These are phyloP conservation scores for Pseudopithomyces chartarum DNA, from an alignment of 2,329 filamentous ascomycete genomes.

Conservation along the genomic window DNA sequence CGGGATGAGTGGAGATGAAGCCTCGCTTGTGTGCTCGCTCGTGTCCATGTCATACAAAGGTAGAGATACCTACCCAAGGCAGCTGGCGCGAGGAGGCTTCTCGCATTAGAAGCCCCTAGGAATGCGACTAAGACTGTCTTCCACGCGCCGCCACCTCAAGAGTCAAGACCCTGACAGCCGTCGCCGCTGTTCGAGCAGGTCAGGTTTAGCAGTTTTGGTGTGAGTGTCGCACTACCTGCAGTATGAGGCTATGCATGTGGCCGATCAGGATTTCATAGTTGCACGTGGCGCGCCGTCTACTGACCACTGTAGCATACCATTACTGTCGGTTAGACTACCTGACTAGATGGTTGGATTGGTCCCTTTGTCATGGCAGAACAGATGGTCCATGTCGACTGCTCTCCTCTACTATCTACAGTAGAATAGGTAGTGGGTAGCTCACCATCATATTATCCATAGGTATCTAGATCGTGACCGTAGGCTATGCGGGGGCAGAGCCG, in stretches of 20 bases:
- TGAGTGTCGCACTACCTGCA: conserved; percentile 2
- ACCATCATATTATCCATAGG: no score
- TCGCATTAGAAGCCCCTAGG: background rate
- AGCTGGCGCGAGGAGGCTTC: background rate
- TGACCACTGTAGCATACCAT: no score
- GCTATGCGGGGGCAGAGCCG: no score
- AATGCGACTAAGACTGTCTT: background rate
- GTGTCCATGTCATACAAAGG: background rate
- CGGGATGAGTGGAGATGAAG: background rate
- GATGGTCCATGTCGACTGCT: no score
- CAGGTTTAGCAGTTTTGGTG: background rate
- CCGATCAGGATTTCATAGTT: background rate
- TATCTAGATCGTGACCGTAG: no score
- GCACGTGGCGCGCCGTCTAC: no score
- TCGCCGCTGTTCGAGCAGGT: background rate
- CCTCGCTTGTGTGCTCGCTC: background rate
- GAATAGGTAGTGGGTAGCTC: no score
- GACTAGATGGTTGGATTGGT: no score
- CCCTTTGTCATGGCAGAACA: no score
- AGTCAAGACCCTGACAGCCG: background rate
- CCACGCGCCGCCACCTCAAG: background rate
- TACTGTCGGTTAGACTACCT: no score
- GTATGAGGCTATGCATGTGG: background rate
- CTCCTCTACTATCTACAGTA: no score
- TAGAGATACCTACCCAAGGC: background rate